Conservation (phyloP, 2,329 filamentous ascomycete genomes). For the Trichoderma arundinaceum region DNA sequence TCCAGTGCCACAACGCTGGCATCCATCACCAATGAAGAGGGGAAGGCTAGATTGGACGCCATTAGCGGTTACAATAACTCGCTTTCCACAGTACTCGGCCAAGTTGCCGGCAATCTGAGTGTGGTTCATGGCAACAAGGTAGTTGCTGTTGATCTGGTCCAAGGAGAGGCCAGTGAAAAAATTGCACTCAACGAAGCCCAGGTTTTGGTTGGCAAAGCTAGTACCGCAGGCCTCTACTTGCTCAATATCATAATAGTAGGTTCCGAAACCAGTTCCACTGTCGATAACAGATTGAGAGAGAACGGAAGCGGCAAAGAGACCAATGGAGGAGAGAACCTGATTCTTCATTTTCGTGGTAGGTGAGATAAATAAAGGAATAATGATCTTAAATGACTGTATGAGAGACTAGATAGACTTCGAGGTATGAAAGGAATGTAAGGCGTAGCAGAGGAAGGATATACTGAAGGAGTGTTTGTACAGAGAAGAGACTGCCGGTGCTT, state of each 20-base stretch:
- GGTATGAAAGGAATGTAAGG: background rate
- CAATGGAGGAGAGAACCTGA: slow-evolving; percentile 13
- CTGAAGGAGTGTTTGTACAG: background rate
- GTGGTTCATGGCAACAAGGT: slow-evolving; percentile 36
- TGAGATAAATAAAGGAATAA: too few relatives aligned
- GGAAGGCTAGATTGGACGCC: slow-evolving; percentile 25
- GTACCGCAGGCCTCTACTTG: slow-evolving; percentile 15
- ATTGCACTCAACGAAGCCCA: slow-evolving; percentile 30
- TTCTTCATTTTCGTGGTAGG: slow-evolving; percentile 8
- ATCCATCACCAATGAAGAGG: slow-evolving; percentile 34
- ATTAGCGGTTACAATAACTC: slow-evolving; percentile 33
- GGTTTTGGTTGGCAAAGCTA: slow-evolving; percentile 21
- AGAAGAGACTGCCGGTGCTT: background rate
- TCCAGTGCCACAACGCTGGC: slow-evolving; percentile 33
- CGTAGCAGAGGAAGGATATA: too few relatives aligned
- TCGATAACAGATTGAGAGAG: slow-evolving; percentile 20
- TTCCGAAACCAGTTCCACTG: slow-evolving; percentile 31
- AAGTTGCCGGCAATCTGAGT: slow-evolving; percentile 27
- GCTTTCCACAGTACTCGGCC: slow-evolving; percentile 34
- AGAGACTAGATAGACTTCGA: background rate
- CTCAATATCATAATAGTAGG: slow-evolving; percentile 32
- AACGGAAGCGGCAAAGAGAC: slow-evolving; percentile 8
- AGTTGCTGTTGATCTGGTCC: slow-evolving; percentile 31
- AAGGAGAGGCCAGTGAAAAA: slow-evolving; percentile 15
- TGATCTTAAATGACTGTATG: background rate